Evolutionary conservation across 1,284 basidiomycete species (phyloP).

Genomic region (Cryptococcus maquisensis): DNA sequence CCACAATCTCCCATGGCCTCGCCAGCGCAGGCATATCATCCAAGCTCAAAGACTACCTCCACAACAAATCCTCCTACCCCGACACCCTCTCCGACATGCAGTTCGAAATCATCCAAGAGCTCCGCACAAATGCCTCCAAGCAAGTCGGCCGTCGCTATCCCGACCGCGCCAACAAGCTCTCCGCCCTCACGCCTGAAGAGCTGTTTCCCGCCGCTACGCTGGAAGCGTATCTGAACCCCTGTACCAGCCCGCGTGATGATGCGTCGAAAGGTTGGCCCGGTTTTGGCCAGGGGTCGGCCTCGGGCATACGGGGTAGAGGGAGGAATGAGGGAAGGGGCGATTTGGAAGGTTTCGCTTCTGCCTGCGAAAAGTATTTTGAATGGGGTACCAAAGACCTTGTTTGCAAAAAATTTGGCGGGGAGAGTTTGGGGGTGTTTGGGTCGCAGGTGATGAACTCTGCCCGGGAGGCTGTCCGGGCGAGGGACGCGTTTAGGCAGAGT

Average conservation of each 20-base stretch:
- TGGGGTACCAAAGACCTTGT: constrained; percentile 71
- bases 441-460: constrained; percentile 33
- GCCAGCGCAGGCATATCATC: constrained; percentile 18
- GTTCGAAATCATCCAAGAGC: constrained; percentile 60
- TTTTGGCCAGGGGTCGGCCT: constrained; percentile 28
- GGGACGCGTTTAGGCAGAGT: not conserved
- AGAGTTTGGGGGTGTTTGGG: constrained; percentile 33
- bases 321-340: constrained; percentile 46
- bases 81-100: constrained; percentile 56
- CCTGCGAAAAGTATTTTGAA: constrained; percentile 81
- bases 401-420: constrained; percentile 39
- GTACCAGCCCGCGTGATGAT: constrained; percentile 23
- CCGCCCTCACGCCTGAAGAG: constrained; percentile 44
- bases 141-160: constrained; percentile 56
- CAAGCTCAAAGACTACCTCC: constrained; percentile 61
- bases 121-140: constrained; percentile 64
- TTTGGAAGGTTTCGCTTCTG: constrained; percentile 64
- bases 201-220: constrained; percentile 66
- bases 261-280: constrained; percentile 37
- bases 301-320: constrained; percentile 24
- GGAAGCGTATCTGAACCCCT: constrained; percentile 67
- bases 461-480: constrained; percentile 17
- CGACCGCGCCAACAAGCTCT: constrained; percentile 60
- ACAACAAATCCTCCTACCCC: constrained; percentile 20
- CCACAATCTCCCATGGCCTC: constrained; percentile 21